Evolutionary conservation across 139 green algal genomes (phyloP).

Genomic region (Coccomyxa sp.): DNA sequence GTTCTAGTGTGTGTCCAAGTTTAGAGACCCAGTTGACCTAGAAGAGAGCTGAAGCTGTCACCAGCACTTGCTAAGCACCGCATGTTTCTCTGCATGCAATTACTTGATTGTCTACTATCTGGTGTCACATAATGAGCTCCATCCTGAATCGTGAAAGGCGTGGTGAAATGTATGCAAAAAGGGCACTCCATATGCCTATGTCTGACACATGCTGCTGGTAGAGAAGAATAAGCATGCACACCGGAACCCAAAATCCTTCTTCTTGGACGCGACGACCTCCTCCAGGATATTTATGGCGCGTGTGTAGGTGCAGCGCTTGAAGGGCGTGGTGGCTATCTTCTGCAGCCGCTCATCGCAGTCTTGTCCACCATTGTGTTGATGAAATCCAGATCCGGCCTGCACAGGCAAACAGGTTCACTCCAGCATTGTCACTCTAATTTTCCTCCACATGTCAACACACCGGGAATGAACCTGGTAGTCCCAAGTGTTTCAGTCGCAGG

Average conservation of each 20-base stretch:
- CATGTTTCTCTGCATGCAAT: no score
- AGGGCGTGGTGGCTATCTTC: constrained; percentile 70
- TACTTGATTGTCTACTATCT: no score
- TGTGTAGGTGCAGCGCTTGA: constrained; percentile 89
- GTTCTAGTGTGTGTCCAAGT: no score
- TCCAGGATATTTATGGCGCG: constrained; percentile 89
- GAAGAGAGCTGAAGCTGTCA: no score
- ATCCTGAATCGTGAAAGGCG: no score
- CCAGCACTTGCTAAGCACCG: no score
- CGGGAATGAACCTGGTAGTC: neutral
- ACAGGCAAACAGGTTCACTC: neutral
- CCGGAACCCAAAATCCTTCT: constrained; percentile 84
- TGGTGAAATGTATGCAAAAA: no score
- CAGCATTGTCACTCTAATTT: neutral
- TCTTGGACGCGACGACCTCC: constrained; percentile 46
- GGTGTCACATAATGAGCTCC: no score
- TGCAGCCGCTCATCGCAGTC: constrained; percentile 64
- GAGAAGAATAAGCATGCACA: neutral
- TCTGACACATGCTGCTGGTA: no score
- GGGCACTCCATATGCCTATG: no score
- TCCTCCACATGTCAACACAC: neutral
- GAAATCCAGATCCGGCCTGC: constrained; percentile 71
- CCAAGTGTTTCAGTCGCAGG: neutral
- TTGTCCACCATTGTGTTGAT: constrained; percentile 80
- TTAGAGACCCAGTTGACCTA: no score